These are phyloP conservation scores for Pneumocystis oryctolagi DNA, from an alignment of 1,139 yeast species.

Conservation along the genomic window DNA sequence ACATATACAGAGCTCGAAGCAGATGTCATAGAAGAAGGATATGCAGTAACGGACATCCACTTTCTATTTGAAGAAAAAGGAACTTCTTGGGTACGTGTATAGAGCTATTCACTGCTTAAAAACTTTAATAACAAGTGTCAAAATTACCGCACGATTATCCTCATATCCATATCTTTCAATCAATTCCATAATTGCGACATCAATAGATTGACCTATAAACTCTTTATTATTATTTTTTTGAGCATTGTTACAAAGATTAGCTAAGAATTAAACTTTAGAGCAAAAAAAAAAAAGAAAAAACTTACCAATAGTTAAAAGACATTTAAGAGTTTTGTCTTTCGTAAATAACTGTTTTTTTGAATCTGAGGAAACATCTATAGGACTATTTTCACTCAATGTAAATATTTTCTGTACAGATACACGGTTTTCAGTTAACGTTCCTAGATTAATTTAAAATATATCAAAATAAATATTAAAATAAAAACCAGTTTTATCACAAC, in stretches of 20 bases:
- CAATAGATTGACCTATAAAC: slow-evolving; percentile 84
- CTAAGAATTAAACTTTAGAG: slow-evolving; percentile 35
- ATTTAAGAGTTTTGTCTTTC: slow-evolving; percentile 7
- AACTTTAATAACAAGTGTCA: slow-evolving; percentile 18
- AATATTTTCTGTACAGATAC: slow-evolving; percentile 83
- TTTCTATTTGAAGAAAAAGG: slow-evolving; percentile 78
- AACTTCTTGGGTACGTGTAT: slow-evolving; percentile 47
- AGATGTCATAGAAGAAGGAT: slow-evolving; percentile 37
- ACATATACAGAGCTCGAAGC: slow-evolving; percentile 45
- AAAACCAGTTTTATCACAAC: slow-evolving; percentile 64
- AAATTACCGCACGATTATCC: slow-evolving; percentile 37
- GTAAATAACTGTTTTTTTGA: background rate
- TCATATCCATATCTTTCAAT: slow-evolving; percentile 54
- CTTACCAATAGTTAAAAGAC: background rate
- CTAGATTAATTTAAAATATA: slow-evolving; percentile 22
- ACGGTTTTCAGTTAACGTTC: slow-evolving; percentile 84
- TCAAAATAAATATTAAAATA: background rate
- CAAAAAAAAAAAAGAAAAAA: background rate
- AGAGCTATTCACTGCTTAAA: slow-evolving; percentile 23
- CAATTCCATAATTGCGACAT: slow-evolving; percentile 71
- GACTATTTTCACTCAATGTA: slow-evolving; percentile 38
- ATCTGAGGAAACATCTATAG: background rate
- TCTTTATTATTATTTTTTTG: slow-evolving; percentile 32
- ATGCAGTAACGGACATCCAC: slow-evolving; percentile 71
- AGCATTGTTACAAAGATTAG: slow-evolving; percentile 72